Evolutionary conservation across 148 eudicot species (phyloP).

Genomic region (Arctostaphylos glauca): DNA sequence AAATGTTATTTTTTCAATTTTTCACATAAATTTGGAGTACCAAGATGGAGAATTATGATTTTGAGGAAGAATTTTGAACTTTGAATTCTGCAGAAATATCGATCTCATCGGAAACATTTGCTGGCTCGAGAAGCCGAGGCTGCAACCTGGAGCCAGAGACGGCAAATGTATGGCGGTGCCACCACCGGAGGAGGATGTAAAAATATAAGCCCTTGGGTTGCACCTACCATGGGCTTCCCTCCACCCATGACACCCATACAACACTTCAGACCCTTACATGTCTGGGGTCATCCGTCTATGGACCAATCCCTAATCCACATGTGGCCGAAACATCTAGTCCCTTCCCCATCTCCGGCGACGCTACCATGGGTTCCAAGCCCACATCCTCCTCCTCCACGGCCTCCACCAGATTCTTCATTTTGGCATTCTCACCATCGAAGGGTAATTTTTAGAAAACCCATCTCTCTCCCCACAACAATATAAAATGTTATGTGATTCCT

Average conservation of each 20-base stretch:
- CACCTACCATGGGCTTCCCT: conserved; percentile 76
- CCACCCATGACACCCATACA: conserved; percentile 37
- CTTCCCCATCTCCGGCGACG: conserved; percentile 30
- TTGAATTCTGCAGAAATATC: conserved; percentile 59
- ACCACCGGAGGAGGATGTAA: conserved; percentile 36
- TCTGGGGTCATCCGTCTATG: conserved; percentile 93
- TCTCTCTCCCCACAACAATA: too few species aligned
- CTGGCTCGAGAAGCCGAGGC: conserved; percentile 94
- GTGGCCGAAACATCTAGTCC: conserved; percentile 66
- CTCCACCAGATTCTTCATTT: conserved; percentile 34
- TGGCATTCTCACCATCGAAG: conserved; percentile 67
- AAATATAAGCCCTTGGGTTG: conserved; percentile 46
- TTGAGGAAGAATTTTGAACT: not conserved
- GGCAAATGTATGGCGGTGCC: conserved; percentile 56
- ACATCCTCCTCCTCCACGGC: conserved; percentile 36
- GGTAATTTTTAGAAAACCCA: conserved; percentile 28
- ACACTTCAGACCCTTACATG: conserved; percentile 78
- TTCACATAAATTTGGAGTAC: too few species aligned
- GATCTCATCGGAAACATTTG: conserved; percentile 87
- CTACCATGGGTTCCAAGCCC: conserved; percentile 34
- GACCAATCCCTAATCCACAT: conserved; percentile 55
- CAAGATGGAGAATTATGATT: not conserved
- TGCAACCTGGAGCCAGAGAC: conserved; percentile 78
- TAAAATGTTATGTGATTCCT: too few species aligned
- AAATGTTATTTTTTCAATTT: too few species aligned